Evolutionary conservation across 306 rosid genomes (phyloP), one percentile per base, ranked within the genome.

Genomic region (Astragalus glycyphyllos): DNA sequence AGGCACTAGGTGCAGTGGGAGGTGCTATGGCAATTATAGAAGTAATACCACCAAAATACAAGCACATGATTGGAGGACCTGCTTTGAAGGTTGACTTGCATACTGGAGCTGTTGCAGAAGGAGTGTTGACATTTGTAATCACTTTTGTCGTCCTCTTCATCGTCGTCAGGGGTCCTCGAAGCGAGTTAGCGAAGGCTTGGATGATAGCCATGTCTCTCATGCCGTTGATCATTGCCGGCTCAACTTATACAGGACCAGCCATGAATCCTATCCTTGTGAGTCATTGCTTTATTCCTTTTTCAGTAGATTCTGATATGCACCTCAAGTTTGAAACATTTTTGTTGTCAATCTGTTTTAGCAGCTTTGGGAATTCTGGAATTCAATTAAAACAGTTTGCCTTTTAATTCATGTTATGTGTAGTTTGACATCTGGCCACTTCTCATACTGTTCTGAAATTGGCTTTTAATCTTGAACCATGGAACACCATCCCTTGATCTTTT

Each of bases 201-300:
- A 73, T 90, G 31, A 68, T 88, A 69, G 81, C 97, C 0, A 31
- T 86, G n/a, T 72, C 80, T 1, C 85, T 92, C n/a, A 92, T 90
- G 6, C 4, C 66, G 0, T 16, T 90, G 60, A 77, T 92, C 3
- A 57, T 82, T 45, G 40, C 70, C 0, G 98, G 98, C 46, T 60
- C 98, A 15, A 35, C 73, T 58, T 92, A 82, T 79, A 88, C 98
- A 0, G 96, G 98, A 7, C 98, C 97, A 40, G 79, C 98, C 73
- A 88, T 92, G 98, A 92, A 92, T 78, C 98, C 98, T 47, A 90
- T 89, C 75, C 87, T 90, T 63, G 96, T 92, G 49, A 86, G 98
- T 77, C 50, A n/a, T 55, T 53, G 45, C 41, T 23, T 50, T n/a
- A 50, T 46, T 29, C 56, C 16, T 71, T 29, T 38, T 63, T 38